Evolutionary conservation across 495 filamentous ascomycete species (phyloP).

Genomic region (Neurospora tetraspora): DNA sequence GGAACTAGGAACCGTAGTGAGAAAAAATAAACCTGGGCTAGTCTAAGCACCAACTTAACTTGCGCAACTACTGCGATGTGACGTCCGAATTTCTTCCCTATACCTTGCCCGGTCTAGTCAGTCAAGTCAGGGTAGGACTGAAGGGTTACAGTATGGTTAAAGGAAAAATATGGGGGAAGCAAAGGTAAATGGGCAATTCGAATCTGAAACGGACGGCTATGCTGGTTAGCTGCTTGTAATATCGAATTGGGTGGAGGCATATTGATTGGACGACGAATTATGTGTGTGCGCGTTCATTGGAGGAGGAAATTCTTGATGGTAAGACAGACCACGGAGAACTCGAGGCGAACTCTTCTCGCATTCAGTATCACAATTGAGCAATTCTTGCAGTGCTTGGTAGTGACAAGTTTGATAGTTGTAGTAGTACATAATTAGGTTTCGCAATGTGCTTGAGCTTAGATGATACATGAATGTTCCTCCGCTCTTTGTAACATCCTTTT

Average conservation of each 20-base stretch:
- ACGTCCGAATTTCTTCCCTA: neutral
- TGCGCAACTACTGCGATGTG: neutral
- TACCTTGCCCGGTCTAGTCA: neutral
- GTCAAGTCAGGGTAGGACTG: neutral
- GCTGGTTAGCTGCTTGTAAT: neutral
- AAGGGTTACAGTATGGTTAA: neutral
- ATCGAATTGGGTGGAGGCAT: neutral
- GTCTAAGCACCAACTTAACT: neutral
- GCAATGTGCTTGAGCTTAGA: neutral
- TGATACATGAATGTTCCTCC: neutral
- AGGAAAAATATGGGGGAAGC: neutral
- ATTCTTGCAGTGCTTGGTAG: neutral
- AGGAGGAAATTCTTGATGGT: neutral
- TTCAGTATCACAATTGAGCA: neutral
- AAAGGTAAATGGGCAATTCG: neutral
- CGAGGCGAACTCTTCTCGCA: neutral
- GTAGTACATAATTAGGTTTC: conserved; percentile 9
- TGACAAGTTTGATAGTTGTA: neutral
- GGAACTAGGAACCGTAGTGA: neutral
- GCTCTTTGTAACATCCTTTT: neutral
- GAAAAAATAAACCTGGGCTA: neutral
- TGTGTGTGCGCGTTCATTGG: neutral
- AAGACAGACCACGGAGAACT: neutral
- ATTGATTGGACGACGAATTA: neutral
- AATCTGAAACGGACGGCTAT: neutral